Conservation (phyloP, 2,329 filamentous ascomycete genomes). For the Calonectria montana region DNA sequence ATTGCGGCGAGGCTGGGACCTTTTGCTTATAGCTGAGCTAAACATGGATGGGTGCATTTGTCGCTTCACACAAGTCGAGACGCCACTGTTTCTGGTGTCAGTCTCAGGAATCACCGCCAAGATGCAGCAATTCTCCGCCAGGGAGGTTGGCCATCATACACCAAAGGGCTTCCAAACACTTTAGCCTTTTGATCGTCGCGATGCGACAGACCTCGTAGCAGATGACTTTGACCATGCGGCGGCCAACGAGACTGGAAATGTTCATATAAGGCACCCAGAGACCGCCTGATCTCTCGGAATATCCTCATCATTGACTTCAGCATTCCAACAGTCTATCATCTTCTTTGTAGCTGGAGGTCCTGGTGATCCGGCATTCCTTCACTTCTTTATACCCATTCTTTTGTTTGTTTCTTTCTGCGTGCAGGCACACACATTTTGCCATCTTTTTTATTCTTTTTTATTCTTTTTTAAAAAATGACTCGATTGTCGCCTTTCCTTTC, state of each 20-base stretch:
- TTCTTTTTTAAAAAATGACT: conserved; percentile 32
- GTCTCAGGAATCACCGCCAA: conserved; percentile 13
- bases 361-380: conserved; percentile 38
- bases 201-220: conserved; percentile 40
- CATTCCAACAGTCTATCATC: conserved; percentile 25
- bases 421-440: conserved; percentile 34
- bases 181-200: conserved; percentile 24
- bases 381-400: conserved; percentile 19
- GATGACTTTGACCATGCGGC: conserved; percentile 3
- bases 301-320: conserved; percentile 35
- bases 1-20: not conserved
- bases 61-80: not conserved
- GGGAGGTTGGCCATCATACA: conserved; percentile 22
- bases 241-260: not conserved
- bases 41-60: not conserved
- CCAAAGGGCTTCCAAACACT: conserved; percentile 17
- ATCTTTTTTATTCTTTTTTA: conserved; percentile 20
- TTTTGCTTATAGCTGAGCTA: not conserved
- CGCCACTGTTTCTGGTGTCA: not conserved
- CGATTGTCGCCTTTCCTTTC: conserved; percentile 28
- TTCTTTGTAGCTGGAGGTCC: conserved; percentile 32
- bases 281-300: not conserved
- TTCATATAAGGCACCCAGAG: conserved; percentile 32
- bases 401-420: conserved; percentile 25
- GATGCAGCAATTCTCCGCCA: not conserved